A percentile compares a stretch with the other conserved stretches of the same genome.
These are phyloP conservation scores for Colletotrichum lentis DNA, from an alignment of 2,329 filamentous ascomycete genomes.

Conservation along the genomic window DNA sequence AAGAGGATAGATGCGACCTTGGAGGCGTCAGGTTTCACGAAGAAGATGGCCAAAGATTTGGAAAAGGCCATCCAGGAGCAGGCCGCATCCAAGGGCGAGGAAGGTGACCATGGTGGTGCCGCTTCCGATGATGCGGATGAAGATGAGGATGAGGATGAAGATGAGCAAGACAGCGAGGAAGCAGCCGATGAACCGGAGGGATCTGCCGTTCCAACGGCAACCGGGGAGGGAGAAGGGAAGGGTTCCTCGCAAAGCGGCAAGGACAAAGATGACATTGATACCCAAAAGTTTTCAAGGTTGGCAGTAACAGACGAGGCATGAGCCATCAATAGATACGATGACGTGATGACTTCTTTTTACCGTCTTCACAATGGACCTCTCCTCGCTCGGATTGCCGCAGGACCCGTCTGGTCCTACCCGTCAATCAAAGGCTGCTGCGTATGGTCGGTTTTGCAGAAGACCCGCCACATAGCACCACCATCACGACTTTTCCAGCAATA, in stretches of 20 bases:
- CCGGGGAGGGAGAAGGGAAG: constrained; percentile 13
- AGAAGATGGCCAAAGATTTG: constrained; percentile 94
- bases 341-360: neutral
- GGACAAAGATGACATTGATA: constrained; percentile 41
- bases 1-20: constrained; percentile 85
- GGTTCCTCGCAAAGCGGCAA: constrained; percentile 39
- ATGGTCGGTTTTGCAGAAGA: neutral
- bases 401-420: neutral
- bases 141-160: constrained; percentile 43
- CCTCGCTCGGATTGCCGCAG: too few species aligned
- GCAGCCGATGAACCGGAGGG: constrained; percentile 43
- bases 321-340: constrained; percentile 1
- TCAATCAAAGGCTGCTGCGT: neutral
- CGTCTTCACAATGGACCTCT: neutral
- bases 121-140: too few species aligned
- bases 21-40: constrained; percentile 93
- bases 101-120: constrained; percentile 46
- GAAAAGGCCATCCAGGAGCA: constrained; percentile 89
- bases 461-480: neutral
- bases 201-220: constrained; percentile 34
- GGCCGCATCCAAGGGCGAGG: constrained; percentile 56
- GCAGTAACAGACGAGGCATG: constrained; percentile 27
- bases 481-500: neutral
- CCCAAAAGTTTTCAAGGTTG: constrained; percentile 37
- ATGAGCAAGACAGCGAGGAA: constrained; percentile 41